These are phyloP conservation scores for Petunia secreta DNA, from an alignment of 257 asterid species.

Conservation along the genomic window DNA sequence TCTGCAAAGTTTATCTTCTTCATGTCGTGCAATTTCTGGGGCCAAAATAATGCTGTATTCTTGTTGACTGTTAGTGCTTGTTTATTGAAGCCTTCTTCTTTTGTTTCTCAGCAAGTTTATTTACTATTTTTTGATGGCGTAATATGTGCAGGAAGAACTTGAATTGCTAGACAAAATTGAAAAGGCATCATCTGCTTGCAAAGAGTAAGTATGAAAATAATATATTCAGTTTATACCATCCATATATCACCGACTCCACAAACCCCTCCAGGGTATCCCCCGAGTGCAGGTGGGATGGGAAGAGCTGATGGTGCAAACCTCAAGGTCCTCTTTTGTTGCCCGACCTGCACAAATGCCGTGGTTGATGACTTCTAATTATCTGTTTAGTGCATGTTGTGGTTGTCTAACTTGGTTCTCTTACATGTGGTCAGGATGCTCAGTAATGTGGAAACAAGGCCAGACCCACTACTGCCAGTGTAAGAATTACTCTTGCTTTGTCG, in stretches of 20 bases:
- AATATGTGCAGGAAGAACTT: conserved; percentile 71
- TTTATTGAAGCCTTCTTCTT: neutral
- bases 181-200: conserved; percentile 80
- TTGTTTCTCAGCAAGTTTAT: neutral
- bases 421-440: conserved; percentile 56
- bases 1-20: neutral
- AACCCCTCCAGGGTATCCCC: too few species aligned
- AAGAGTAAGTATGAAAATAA: conserved; percentile 64
- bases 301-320: too few species aligned
- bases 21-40: neutral
- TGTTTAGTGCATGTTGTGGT: conserved; percentile 18
- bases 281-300: too few species aligned
- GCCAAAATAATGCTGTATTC: neutral
- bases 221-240: neutral
- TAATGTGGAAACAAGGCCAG: conserved; percentile 68
- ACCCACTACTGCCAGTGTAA: conserved; percentile 83
- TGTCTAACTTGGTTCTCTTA: conserved; percentile 22
- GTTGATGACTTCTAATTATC: neutral
- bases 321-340: too few species aligned
- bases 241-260: too few species aligned
- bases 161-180: conserved; percentile 86
- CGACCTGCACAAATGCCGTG: neutral
- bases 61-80: neutral
- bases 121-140: conserved; percentile 21
- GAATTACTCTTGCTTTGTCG: conserved; percentile 30